phyloP scores from a whole-genome alignment of 169 alveolate species.

The Eimeria falciformis region DNA sequence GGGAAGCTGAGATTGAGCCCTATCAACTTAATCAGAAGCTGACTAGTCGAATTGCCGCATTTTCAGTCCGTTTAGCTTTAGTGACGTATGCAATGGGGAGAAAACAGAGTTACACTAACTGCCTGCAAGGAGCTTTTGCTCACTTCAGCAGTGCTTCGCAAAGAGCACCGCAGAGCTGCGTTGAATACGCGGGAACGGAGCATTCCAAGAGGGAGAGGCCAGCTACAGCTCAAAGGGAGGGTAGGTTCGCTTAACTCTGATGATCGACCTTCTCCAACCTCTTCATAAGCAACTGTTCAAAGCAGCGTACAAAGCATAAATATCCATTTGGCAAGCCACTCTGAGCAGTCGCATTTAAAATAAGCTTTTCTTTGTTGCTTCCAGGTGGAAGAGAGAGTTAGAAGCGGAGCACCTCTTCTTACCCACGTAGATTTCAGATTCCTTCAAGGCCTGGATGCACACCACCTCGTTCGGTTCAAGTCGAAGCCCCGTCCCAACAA shows the following conservation, averaged over 20 bases:
- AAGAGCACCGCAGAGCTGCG: constrained; percentile 29
- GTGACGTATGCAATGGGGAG: too few relatives aligned
- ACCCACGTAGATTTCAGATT: constrained; percentile 28
- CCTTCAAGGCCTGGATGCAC: constrained; percentile 4
- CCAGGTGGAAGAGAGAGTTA: not conserved
- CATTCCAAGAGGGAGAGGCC: constrained; percentile 45
- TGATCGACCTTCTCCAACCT: constrained; percentile 2
- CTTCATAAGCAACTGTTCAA: constrained; percentile 44
- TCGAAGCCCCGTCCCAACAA: constrained; percentile 31
- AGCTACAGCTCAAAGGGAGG: constrained; percentile 35
- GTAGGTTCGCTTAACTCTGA: constrained; percentile 29
- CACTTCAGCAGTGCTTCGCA: constrained; percentile 40
- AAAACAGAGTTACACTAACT: too few relatives aligned
- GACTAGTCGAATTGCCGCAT: too few relatives aligned
- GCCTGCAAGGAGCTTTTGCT: not conserved
- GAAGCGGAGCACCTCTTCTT: not conserved
- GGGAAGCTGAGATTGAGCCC: too few relatives aligned
- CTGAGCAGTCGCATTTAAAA: not conserved
- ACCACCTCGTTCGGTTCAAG: not conserved
- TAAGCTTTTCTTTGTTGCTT: not conserved
- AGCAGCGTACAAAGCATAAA: not conserved
- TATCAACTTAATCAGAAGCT: too few relatives aligned
- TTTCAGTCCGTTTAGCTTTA: too few relatives aligned
- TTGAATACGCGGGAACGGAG: constrained; percentile 7
- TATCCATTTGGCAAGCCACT: not conserved